These are phyloP conservation scores for Diplocarpon rosae DNA, from an alignment of 2,329 filamentous ascomycete genomes.

Conservation along the genomic window DNA sequence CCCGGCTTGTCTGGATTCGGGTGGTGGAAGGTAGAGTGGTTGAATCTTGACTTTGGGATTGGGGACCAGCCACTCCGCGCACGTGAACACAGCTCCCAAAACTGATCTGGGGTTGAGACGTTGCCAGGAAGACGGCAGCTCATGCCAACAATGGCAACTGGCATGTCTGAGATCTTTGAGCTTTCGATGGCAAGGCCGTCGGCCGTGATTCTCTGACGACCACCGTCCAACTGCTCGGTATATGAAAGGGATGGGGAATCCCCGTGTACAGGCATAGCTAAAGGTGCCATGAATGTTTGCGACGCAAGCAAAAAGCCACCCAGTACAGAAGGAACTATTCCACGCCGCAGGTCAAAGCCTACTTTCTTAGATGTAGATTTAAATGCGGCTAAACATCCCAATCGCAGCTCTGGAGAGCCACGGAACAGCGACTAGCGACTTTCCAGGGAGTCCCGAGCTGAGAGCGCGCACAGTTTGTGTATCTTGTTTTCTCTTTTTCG, in stretches of 20 bases:
- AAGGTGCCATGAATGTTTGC: slow-evolving; percentile 8
- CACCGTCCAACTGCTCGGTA: neutral
- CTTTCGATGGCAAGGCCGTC: neutral
- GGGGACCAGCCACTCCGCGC: slow-evolving; percentile 29
- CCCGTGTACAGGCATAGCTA: slow-evolving; percentile 6
- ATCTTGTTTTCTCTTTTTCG: too few species aligned
- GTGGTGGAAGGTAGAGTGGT: slow-evolving; percentile 42
- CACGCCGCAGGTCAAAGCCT: too few species aligned
- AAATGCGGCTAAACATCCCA: too few species aligned
- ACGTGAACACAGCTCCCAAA: slow-evolving; percentile 30
- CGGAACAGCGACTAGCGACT: too few species aligned
- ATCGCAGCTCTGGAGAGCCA: too few species aligned
- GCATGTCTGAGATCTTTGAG: slow-evolving; percentile 6
- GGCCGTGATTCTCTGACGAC: neutral
- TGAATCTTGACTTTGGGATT: slow-evolving; percentile 31
- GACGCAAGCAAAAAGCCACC: neutral
- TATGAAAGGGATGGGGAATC: neutral
- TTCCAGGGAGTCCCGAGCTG: too few species aligned
- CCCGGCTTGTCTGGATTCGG: slow-evolving; percentile 30
- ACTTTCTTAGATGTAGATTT: neutral
- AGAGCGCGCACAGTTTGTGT: too few species aligned
- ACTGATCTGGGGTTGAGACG: slow-evolving; percentile 28
- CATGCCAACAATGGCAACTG: slow-evolving; percentile 30
- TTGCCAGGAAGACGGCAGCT: slow-evolving; percentile 30
- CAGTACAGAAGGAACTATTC: neutral